Conservation (phyloP, 805 yeast species). For the Candida caryicola region DNA sequence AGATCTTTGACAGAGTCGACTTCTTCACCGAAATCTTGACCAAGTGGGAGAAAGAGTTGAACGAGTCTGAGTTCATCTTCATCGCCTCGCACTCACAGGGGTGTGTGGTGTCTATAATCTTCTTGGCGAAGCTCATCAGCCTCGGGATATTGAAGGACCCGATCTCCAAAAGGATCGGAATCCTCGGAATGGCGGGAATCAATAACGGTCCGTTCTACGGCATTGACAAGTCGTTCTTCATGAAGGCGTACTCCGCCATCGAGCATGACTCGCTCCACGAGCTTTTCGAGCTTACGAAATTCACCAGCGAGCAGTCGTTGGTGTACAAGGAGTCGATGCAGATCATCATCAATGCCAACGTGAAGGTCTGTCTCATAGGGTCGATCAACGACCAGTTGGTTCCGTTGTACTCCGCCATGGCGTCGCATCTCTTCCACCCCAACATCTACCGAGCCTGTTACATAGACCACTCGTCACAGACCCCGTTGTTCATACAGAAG, state of each 20-base stretch:
- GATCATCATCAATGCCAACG: constrained; percentile 63
- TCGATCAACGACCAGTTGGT: constrained; percentile 92
- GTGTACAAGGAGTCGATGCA: constrained; percentile 67
- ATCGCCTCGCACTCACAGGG: constrained; percentile 97
- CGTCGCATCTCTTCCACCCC: constrained; percentile 83
- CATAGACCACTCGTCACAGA: constrained; percentile 74
- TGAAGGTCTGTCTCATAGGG: constrained; percentile 78
- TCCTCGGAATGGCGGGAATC: constrained; percentile 93
- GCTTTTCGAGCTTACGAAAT: constrained; percentile 82
- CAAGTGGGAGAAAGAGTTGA: constrained; percentile 60
- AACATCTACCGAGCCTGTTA: constrained; percentile 86
- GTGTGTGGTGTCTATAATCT: constrained; percentile 80
- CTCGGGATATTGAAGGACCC: constrained; percentile 44
- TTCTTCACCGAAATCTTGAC: constrained; percentile 70
- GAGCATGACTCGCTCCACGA: constrained; percentile 86
- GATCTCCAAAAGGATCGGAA: constrained; percentile 51
- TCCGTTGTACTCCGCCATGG: constrained; percentile 84
- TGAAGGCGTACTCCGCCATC: constrained; percentile 85
- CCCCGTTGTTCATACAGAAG: constrained; percentile 76
- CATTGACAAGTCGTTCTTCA: constrained; percentile 74
- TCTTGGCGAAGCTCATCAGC: constrained; percentile 71
- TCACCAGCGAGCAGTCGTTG: constrained; percentile 66
- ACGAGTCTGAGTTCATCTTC: constrained; percentile 78
- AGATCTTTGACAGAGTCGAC: constrained; percentile 79
- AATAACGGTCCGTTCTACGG: constrained; percentile 94